A percentile compares a stretch with the other conserved stretches of the same genome.
phyloP scores from a whole-genome alignment of 768 basidiomycete species.

The Xerocomellus chrysenteron region DNA sequence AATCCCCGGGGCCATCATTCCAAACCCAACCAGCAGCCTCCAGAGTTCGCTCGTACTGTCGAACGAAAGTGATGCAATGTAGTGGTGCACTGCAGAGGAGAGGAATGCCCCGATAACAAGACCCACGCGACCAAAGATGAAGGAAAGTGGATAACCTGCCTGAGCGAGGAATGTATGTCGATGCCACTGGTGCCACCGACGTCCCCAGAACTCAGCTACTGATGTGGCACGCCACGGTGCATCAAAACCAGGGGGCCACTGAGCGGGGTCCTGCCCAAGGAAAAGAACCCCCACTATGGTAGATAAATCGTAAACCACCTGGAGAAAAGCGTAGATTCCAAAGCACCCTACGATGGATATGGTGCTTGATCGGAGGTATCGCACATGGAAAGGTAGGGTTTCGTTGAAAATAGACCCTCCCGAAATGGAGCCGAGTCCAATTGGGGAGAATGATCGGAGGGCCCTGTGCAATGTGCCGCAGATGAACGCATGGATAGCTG shows the following conservation, averaged over 20 bases:
- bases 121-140: not conserved
- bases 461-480: not conserved
- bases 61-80: not conserved
- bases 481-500: not conserved
- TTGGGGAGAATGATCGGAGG: not conserved
- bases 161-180: not conserved
- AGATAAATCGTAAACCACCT: not conserved
- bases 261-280: not conserved
- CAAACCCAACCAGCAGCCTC: not conserved
- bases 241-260: not conserved
- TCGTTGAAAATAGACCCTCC: not conserved
- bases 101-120: not conserved
- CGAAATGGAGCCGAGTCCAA: not conserved
- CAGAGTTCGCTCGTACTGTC: not conserved
- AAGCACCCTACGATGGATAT: not conserved
- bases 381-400: not conserved
- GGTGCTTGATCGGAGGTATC: not conserved
- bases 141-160: not conserved
- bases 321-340: not conserved
- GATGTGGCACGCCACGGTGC: not conserved
- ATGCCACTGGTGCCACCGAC: not conserved
- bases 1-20: not conserved
- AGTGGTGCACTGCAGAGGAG: not conserved
- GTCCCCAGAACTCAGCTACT: not conserved
- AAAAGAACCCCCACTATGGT: not conserved